Base-by-base conservation (phyloP, 2,329 filamentous ascomycete species). In the Eutypella sp. region DNA sequence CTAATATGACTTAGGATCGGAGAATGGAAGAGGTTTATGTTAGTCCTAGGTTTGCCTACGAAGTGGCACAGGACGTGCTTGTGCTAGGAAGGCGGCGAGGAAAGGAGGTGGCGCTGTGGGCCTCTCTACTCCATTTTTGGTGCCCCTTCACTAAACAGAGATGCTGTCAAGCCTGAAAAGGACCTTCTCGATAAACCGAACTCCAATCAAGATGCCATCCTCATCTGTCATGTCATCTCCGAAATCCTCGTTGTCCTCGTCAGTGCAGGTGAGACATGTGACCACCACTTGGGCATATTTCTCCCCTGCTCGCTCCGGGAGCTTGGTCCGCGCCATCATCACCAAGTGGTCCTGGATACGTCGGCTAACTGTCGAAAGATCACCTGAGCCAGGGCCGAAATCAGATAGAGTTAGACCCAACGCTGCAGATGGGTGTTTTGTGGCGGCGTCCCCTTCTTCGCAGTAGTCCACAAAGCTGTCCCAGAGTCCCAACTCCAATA, bases 401-500 rank as follows among this genome's bases (percentile, higher is more conserved):
- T n/a, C n/a, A n/a, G n/a, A n/a, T n/a, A n/a, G n/a, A n/a, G n/a
- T n/a, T n/a, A n/a, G n/a, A n/a, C n/a, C n/a, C n/a, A n/a, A n/a
- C n/a, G n/a, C n/a, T n/a, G n/a, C n/a, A n/a, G n/a, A n/a, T n/a
- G n/a, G n/a, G n/a, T n/a, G n/a, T n/a, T n/a, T n/a, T n/a, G n/a
- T 22, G 31, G 34, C 1, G 1, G 34, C 3, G 16, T 20, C 16
- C 23, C 18, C 7, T 38, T 25, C 19, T 18, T 36, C 2, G 3
- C 20, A 20, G 38, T 62, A 63, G 2, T 36, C 18, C 9, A 67
- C 52, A 24, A 67, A 59, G 0, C 62, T 67, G 1, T 61, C 45
- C 72, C 73, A 76, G 0, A 79, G 49, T 0, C 74, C 75, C 22
- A 80, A 67, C 54, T 80, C 76, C 0, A 81, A 57, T 0, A 81